These are phyloP conservation scores for Meira nashicola DNA, from an alignment of 1,284 basidiomycete species.

Conservation along the genomic window DNA sequence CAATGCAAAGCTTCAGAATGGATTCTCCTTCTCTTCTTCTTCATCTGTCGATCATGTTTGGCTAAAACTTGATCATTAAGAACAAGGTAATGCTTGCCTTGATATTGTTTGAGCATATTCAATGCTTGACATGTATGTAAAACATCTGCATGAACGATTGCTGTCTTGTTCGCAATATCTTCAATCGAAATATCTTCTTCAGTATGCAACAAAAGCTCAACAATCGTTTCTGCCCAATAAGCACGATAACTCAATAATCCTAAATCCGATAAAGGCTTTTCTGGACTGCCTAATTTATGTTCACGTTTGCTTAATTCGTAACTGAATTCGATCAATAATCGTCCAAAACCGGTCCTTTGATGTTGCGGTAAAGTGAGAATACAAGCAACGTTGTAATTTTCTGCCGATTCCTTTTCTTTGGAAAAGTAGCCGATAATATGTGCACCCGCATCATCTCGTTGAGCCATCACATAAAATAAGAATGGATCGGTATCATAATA, in stretches of 20 bases:
- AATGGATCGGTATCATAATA: constrained; percentile 99
- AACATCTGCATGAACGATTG: constrained; percentile 93
- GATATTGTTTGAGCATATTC: constrained; percentile 93
- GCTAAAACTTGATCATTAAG: constrained; percentile 86
- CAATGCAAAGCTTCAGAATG: constrained; percentile 73
- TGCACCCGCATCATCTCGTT: constrained; percentile 80
- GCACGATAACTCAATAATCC: constrained; percentile 89
- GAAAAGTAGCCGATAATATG: constrained; percentile 98
- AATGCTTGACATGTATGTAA: constrained; percentile 97
- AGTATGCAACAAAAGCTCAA: constrained; percentile 72
- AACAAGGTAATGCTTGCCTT: constrained; percentile 88
- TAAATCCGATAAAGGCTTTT: constrained; percentile 93
- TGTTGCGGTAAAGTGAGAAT: constrained; percentile 98
- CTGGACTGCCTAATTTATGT: constrained; percentile 88
- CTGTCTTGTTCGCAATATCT: constrained; percentile 91
- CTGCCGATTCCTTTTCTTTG: constrained; percentile 94
- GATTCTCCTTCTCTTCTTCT: constrained; percentile 75
- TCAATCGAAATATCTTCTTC: constrained; percentile 80
- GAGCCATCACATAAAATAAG: constrained; percentile 95
- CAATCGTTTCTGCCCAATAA: constrained; percentile 96
- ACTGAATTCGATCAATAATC: constrained; percentile 92
- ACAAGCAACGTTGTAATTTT: constrained; percentile 89
- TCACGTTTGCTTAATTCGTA: constrained; percentile 98
- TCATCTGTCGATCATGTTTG: constrained; percentile 76
- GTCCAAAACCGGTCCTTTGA: constrained; percentile 85